Conservation (phyloP, 441 rosid species). For the Metrosideros polymorpha region DNA sequence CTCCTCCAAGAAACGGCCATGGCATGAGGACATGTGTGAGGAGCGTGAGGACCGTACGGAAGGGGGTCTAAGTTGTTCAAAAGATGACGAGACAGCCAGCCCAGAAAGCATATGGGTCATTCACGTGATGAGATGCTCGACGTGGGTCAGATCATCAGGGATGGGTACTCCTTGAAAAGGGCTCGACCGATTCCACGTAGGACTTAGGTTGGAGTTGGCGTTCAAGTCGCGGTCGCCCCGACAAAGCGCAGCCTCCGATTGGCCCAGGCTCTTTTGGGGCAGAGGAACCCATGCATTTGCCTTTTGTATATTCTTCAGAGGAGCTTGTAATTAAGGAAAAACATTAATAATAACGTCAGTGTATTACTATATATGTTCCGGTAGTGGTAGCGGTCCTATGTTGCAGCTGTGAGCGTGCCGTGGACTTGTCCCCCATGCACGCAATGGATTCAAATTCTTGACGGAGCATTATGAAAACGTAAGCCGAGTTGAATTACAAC, state of each 20-base stretch:
- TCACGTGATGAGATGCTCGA: background rate
- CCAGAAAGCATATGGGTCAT: background rate
- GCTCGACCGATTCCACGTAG: background rate
- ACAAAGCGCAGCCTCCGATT: background rate
- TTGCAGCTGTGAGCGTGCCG: background rate
- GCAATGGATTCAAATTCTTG: background rate
- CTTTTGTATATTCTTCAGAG: background rate
- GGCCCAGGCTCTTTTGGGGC: background rate
- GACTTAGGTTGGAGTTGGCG: background rate
- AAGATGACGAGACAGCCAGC: background rate
- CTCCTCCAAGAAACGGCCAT: constrained; percentile 47
- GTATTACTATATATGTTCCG: background rate
- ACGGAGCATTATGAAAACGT: background rate
- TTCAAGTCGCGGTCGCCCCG: background rate
- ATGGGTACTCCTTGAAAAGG: background rate
- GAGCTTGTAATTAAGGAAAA: background rate
- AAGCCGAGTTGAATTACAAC: background rate
- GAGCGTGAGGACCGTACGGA: constrained; percentile 12
- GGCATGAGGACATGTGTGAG: background rate
- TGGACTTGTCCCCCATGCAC: background rate
- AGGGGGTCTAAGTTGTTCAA: constrained; percentile 15
- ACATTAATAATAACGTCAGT: background rate
- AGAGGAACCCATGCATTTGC: background rate
- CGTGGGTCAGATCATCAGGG: background rate
- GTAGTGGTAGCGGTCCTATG: background rate